These are phyloP conservation scores for Aspergillus latus DNA, from an alignment of 2,329 filamentous ascomycete species.

Conservation along the genomic window DNA sequence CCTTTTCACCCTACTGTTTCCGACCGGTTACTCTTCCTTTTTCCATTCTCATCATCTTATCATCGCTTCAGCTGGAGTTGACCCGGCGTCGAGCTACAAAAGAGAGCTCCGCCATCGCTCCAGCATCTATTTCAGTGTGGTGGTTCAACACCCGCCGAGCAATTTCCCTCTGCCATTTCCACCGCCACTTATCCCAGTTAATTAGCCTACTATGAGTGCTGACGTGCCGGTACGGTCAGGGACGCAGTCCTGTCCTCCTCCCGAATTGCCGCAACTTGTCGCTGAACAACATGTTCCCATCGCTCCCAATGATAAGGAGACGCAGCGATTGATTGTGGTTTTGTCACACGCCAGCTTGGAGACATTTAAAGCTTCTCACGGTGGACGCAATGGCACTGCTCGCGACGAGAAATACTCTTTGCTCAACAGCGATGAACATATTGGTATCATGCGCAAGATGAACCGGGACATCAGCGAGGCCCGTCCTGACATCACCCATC, in stretches of 20 bases:
- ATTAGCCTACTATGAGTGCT: constrained; percentile 25
- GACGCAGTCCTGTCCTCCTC: constrained; percentile 93
- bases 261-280: constrained; percentile 83
- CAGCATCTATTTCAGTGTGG: background rate
- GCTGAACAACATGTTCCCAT: constrained; percentile 91
- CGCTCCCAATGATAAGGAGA: constrained; percentile 80
- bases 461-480: constrained; percentile 98
- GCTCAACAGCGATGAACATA: constrained; percentile 98
- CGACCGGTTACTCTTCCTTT: background rate
- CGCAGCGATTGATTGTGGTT: constrained; percentile 88
- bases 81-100: background rate
- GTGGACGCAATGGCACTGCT: constrained; percentile 60
- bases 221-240: constrained; percentile 51
- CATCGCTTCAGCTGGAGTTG: background rate
- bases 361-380: constrained; percentile 89
- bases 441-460: constrained; percentile 99
- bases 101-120: background rate
- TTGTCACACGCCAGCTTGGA: constrained; percentile 96
- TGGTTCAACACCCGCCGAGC: background rate
- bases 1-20: background rate
- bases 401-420: constrained; percentile 95
- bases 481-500: constrained; percentile 95
- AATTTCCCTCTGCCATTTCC: background rate
- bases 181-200: background rate
- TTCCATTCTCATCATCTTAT: background rate